Base-by-base conservation (phyloP, 2,329 filamentous ascomycete genomes). In the Aspergillus phoenicis region DNA sequence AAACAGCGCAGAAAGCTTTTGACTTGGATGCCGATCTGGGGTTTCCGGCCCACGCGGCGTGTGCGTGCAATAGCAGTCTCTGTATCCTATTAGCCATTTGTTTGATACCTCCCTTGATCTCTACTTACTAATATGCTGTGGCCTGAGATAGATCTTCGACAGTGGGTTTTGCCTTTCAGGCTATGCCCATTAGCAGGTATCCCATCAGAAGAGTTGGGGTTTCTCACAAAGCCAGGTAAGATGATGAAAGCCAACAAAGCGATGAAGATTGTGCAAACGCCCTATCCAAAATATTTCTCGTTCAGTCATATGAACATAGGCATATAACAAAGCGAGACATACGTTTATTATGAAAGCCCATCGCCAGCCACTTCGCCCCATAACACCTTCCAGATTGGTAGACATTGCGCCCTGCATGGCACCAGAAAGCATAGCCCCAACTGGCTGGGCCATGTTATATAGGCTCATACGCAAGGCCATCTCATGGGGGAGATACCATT, bases 291-390 rank as follows among this genome's bases (percentile, higher is more conserved):
- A 17, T 1, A 1, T 8, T 0, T 6, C 8, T 8, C 3, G 10
- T 8, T n/a, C 24, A 45, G 3, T 13, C 5, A 13, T 15, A 10
- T 8, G 1, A 4, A 1, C 28, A 4, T 11, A 5, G 13, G 11
- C 13, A 36, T 2, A 11, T 2, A 13, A 2, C 2, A 20, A 4
- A 8, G 4, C 2, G 5, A 10, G 2, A 7, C 52, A 11, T 39
- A 60, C 59, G 26, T 60, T 60, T 8, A 60, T 60, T 1, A 60
- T 43, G 22, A 60, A 60, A 1, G 59, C 59, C 59, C 59, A 60
- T 38, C 54, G 53, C 59, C 59, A 60, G 5, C 59, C 59, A 11
- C 47, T 56, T 11, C 59, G 47, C 8, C 59, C 59, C 30, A 57
- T 20, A 6, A 48, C 30, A 3, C 59, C 59, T 10, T 60, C 24